Base-by-base conservation (phyloP, 768 basidiomycete species). In the Termitomyces sp. region DNA sequence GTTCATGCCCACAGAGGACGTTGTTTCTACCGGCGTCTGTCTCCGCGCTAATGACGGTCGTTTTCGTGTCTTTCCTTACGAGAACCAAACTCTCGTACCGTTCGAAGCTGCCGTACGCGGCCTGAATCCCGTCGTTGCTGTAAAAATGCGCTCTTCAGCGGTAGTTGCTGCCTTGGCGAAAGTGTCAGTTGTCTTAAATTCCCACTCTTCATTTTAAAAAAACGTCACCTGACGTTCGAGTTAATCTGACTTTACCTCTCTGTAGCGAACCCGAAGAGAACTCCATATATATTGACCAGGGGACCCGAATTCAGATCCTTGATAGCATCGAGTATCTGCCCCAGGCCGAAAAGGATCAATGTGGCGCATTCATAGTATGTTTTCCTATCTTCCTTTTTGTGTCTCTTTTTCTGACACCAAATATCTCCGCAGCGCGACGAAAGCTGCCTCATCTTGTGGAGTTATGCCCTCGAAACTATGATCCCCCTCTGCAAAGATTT, bases 61-160 rank as follows among this genome's bases (percentile, higher is more conserved):
- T 62, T 91, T 89, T 67, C 83, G 91, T 28, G 85, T 91, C n/a
- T 94, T 91, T 65, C 91, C 91, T 0, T 91, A 92, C 65, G 86
- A 93, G 67, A 90, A 89, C 65, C 74, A 78, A 5, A 78, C 77
- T 37, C 80, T 94, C 28, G 76, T 83, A 15, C 85, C 87, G 0
- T 94, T 94, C 62, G 91, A 91, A 70, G 84, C 83, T 0, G 90
- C 89, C 1, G 81, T 94, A 12, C 77, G 85, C 23, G 71, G 74
- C 50, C 77, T 95, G 53, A 94, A 94, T 66, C 90, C 91, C 1
- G 87, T 89, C 31, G 90, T 91, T 47, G 89, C 88, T 0, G 87
- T 93, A 60, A 89, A 93, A 66, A 72, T 89, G 30, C 78, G 87
- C 50, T 86, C 80, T 61, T 86, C 88, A 2, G 80, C 86, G 3